Percentiles rank a stretch among this genome's conserved stretches.
These are phyloP conservation scores for Apiotrichum brassicae DNA, from an alignment of 1,284 basidiomycete species.

Conservation along the genomic window DNA sequence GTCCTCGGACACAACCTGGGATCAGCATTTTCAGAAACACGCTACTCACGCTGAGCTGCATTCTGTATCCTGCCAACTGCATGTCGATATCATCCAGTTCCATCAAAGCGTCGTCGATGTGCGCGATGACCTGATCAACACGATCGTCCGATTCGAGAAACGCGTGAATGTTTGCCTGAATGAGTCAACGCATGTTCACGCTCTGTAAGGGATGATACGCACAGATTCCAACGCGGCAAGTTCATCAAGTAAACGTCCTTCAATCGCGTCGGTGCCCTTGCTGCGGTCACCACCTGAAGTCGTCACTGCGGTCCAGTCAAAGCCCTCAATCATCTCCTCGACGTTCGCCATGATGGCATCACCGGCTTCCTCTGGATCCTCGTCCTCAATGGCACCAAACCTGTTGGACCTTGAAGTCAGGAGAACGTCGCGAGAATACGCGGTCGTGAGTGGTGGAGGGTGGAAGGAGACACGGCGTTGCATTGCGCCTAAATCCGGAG, in stretches of 20 bases:
- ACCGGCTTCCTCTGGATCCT: constrained; percentile 61
- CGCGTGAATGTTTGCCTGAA: constrained; percentile 89
- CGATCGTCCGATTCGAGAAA: constrained; percentile 89
- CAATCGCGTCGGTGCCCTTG: constrained; percentile 75
- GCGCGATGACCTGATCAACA: constrained; percentile 76
- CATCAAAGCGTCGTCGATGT: constrained; percentile 75
- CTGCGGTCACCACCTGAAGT: constrained; percentile 16
- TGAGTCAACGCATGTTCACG: not conserved
- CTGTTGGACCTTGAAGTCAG: constrained; percentile 49
- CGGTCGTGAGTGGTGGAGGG: constrained; percentile 41
- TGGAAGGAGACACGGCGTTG: constrained; percentile 43
- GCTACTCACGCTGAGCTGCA: constrained; percentile 74
- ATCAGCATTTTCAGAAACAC: constrained; percentile 5
- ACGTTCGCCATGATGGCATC: constrained; percentile 80
- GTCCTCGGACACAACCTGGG: constrained; percentile 83
- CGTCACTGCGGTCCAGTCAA: constrained; percentile 71
- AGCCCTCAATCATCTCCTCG: constrained; percentile 97
- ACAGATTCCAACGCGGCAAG: constrained; percentile 85
- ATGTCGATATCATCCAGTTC: constrained; percentile 84
- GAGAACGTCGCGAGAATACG: constrained; percentile 58
- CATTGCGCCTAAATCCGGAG: not conserved
- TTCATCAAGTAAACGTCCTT: constrained; percentile 77
- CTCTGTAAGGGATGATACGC: constrained; percentile 16
- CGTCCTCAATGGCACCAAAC: constrained; percentile 37
- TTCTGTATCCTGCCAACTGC: constrained; percentile 81